Base-by-base conservation (phyloP, 352 stramenopile species). In the Phytopythium cucurbitacearum region DNA sequence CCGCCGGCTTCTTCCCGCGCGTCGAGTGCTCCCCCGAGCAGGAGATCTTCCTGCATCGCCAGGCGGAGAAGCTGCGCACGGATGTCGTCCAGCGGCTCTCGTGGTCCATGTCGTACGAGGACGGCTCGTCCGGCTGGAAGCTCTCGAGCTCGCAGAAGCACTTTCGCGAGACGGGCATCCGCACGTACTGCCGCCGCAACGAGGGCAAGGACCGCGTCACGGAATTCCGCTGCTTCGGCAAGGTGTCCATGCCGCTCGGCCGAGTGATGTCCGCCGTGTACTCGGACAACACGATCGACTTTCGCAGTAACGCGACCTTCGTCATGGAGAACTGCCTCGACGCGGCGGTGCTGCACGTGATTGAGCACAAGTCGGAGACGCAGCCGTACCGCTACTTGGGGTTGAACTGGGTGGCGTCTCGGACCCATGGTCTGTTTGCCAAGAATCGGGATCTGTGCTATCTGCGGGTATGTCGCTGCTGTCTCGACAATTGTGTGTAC, bases 181-280 rank as follows among this genome's bases (percentile, higher is more conserved):
- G 74, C 45, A 82, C 72, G 13, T 87, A 85, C 64, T 81, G 53
- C 57, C 58, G 67, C 51, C 68, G 69, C 45, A 52, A 67, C 37
- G 71, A 80, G 46, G 57, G 48, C 16, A 62, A 61, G 12, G 62
- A 85, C 48, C 59, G 56, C 34, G 56, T 65, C 15, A 47, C 82
- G 51, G 73, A 89, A 46, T 87, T 89, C 63, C 73, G 75, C 45
- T 87, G 79, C 64, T 75, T 87, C 63, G 72, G 73, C 56, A 72
- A 78, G 40, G 67, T 77, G 15, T 46, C 65, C 34, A 70, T 89
- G 67, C 48, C 69, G 43, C 57, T 89, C 33, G 57, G 71, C 5
- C 60, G 59, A 47, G 70, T 65, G 35, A 76, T 89, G 54, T 56
- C 71, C 16, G 69, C 76, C 35, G 51, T 87, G 12, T 87, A 87